Evolutionary conservation across 2,329 filamentous ascomycete species (phyloP).

Genomic region (Tolypocladium cylindrosporum): DNA sequence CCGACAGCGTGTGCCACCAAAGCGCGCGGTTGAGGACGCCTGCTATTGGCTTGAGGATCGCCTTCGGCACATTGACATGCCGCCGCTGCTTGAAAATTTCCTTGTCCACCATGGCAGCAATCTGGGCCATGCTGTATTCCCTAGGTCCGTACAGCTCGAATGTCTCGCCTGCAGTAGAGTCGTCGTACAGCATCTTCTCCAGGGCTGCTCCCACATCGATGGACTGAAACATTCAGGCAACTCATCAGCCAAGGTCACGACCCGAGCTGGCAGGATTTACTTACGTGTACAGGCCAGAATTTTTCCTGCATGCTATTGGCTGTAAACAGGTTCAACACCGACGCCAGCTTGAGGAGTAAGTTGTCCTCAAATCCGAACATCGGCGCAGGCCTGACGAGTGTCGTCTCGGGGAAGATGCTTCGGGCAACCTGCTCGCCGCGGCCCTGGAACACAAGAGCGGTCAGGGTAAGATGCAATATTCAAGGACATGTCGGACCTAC

Average conservation of each 20-base stretch:
- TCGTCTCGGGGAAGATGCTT: constrained; percentile 90
- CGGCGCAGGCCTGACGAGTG: constrained; percentile 86
- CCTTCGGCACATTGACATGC: constrained; percentile 85
- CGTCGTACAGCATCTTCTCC: constrained; percentile 83
- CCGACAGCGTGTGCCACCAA: constrained; percentile 81
- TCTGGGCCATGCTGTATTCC: constrained; percentile 81
- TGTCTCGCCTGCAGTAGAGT: constrained; percentile 80
- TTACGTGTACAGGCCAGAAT: constrained; percentile 83
- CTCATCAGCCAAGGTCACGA: background rate
- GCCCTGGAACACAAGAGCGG: constrained; percentile 36
- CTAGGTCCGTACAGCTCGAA: constrained; percentile 92
- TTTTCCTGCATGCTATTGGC: constrained; percentile 89
- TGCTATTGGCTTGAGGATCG: constrained; percentile 64
- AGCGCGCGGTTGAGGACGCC: constrained; percentile 67
- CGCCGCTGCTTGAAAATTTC: constrained; percentile 86
- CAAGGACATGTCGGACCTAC: constrained; percentile 23
- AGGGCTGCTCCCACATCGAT: constrained; percentile 86
- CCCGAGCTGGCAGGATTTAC: constrained; percentile 10
- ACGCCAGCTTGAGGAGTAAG: constrained; percentile 76
- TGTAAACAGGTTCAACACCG: constrained; percentile 71
- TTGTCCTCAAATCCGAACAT: constrained; percentile 94
- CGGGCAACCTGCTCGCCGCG: constrained; percentile 75
- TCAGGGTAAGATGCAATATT: background rate
- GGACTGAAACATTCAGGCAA: constrained; percentile 37
- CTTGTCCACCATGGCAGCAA: constrained; percentile 76